Evolutionary conservation across 139 green algal genomes (phyloP), one percentile per base, ranked within the genome.

Genomic region (Asterochloris erici): DNA sequence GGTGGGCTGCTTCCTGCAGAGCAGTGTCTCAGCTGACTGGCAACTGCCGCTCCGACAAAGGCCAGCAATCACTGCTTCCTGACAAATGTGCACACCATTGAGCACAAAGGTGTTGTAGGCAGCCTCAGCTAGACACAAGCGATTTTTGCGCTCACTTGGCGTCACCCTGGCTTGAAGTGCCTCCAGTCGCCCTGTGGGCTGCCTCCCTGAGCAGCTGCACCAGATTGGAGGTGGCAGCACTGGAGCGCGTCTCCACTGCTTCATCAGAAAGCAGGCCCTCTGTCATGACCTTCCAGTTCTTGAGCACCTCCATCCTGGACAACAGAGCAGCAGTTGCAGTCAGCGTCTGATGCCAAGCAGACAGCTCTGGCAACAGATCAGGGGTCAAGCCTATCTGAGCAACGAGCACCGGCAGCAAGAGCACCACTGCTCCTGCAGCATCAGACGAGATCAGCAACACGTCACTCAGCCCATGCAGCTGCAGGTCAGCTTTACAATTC

Each of bases 241-340:
- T 81, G 38, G 85, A 82, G 74, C 87, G 79, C 15, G 75, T 17
- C 63, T 87, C 83, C 28, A 64, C 26, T 6, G 86, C 88, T 21
- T 27, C 77, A 75, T 90, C 88, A 74, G 86, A 79, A 64, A 79
- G 23, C 73, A 90, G 85, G 63, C 86, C 86, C n/a, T 75, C 74
- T 61, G 80, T 78, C 84, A 93, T 71, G 27, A 83, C 66, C 14
- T 73, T n/a, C 88, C 88, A 93, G 60, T 92, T 66, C 19, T 60
- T 81, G 21, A 93, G 82, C 29, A 85, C 79, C 10, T 82, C 74
- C 63, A 91, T 78, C 63, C 85, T 89, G 84, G 62, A 29, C 12
- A 28, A 27, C 28, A 87, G 21, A 73, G 24, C 70, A 76, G 23
- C 14, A 2, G 1, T 2, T 54, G 6, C n/a, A 76, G 23, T 76